Conservation (phyloP, 352 stramenopile genomes). For the Globisporangium echinulatum region DNA sequence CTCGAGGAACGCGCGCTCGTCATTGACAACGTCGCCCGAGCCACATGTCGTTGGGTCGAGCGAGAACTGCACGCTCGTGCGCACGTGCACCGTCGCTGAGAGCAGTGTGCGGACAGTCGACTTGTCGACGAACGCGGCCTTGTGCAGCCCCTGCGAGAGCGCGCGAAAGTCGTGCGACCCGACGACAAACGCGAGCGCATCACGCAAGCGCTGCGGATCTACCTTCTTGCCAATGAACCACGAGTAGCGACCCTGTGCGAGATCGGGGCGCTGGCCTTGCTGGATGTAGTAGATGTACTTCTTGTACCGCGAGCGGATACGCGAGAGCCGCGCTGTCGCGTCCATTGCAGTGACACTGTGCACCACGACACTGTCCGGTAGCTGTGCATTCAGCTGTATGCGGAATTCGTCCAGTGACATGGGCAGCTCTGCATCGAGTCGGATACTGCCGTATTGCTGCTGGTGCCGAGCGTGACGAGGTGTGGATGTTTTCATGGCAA, state of each 20-base stretch:
- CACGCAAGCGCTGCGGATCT: conserved; percentile 46
- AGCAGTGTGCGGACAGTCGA: conserved; percentile 66
- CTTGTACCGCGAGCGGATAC: conserved; percentile 79
- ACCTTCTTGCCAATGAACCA: conserved; percentile 77
- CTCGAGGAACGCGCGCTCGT: conserved; percentile 14
- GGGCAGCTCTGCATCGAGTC: conserved; percentile 28
- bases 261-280: conserved; percentile 63
- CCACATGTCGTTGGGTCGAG: conserved; percentile 52
- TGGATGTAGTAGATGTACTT: conserved; percentile 90
- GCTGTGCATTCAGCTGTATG: conserved; percentile 44
- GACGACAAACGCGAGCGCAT: conserved; percentile 63
- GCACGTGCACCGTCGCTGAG: conserved; percentile 50
- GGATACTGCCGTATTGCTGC: conserved; percentile 84
- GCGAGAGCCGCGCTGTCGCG: conserved; percentile 26
- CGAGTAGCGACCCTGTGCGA: conserved; percentile 67
- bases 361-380: conserved; percentile 43
- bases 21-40: conserved; percentile 45
- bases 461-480: too few species aligned
- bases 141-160: conserved; percentile 76
- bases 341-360: conserved; percentile 32
- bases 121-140: conserved; percentile 46
- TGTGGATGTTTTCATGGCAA: background rate
- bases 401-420: conserved; percentile 40
- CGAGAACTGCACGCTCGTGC: conserved; percentile 66
- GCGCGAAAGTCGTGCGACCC: conserved; percentile 72